These are phyloP conservation scores for Paraglomus brasilianum DNA, from an alignment of 192 early-diverging fungal species.

Conservation along the genomic window DNA sequence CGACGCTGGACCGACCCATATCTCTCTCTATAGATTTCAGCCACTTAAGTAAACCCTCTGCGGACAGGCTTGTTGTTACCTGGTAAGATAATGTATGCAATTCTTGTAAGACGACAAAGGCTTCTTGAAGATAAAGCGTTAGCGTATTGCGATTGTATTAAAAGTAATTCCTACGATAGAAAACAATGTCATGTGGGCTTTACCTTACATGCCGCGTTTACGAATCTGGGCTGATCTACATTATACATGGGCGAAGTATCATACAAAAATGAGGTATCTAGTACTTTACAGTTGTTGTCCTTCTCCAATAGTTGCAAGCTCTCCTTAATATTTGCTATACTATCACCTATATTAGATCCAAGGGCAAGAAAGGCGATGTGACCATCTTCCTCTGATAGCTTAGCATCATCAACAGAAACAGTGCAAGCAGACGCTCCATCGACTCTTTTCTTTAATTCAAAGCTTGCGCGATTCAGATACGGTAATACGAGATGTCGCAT, in stretches of 20 bases:
- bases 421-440: slow-evolving; percentile 19
- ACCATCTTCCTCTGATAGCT: slow-evolving; percentile 38
- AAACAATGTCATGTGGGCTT: slow-evolving; percentile 20
- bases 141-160: not conserved
- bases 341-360: slow-evolving; percentile 90
- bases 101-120: not conserved
- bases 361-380: slow-evolving; percentile 80
- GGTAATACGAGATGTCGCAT: slow-evolving; percentile 12
- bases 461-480: not conserved
- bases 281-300: slow-evolving; percentile 45
- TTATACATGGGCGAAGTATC: slow-evolving; percentile 97
- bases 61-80: slow-evolving; percentile 75
- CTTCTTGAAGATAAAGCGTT: not conserved
- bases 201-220: slow-evolving; percentile 88
- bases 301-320: slow-evolving; percentile 62
- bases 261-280: slow-evolving; percentile 95
- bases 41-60: slow-evolving; percentile 65
- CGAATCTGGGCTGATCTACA: slow-evolving; percentile 84
- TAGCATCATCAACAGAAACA: slow-evolving; percentile 32
- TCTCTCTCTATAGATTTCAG: slow-evolving; percentile 84
- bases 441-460: not conserved
- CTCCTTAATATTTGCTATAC: slow-evolving; percentile 71
- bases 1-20: slow-evolving; percentile 70
- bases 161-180: slow-evolving; percentile 2
- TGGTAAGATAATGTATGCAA: slow-evolving; percentile 26